phyloP scores from a whole-genome alignment of 2,329 filamentous ascomycete species.

The Westerdykella ornata region DNA sequence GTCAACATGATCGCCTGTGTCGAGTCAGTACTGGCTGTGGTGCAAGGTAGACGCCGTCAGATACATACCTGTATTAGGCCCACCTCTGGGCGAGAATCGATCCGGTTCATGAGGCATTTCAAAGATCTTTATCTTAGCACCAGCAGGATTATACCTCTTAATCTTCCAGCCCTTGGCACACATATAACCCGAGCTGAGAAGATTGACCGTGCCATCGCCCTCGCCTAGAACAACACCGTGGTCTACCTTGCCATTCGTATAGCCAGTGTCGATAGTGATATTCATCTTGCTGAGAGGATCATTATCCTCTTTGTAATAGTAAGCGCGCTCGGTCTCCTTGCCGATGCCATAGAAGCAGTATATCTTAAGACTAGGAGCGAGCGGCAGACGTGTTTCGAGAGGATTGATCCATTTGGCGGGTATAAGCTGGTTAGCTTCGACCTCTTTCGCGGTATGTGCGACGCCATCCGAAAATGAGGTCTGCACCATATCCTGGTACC shows the following conservation, averaged over 20 bases:
- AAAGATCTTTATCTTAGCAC: slow-evolving; percentile 71
- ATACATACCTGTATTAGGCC: slow-evolving; percentile 54
- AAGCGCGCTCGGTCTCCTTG: slow-evolving; percentile 86
- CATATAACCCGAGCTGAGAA: slow-evolving; percentile 94
- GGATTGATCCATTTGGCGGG: slow-evolving; percentile 86
- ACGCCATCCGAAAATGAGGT: slow-evolving; percentile 81
- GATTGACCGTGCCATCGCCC: slow-evolving; percentile 89
- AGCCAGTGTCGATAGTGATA: slow-evolving; percentile 49
- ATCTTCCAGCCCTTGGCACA: slow-evolving; percentile 92
- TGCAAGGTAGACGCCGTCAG: not conserved
- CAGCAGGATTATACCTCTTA: slow-evolving; percentile 86
- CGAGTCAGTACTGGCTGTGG: not conserved
- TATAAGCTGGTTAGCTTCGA: slow-evolving; percentile 57
- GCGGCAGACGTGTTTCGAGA: slow-evolving; percentile 76
- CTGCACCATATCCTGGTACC: slow-evolving; percentile 71
- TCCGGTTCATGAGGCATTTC: slow-evolving; percentile 98
- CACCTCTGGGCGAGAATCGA: slow-evolving; percentile 73
- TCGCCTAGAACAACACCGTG: slow-evolving; percentile 94
- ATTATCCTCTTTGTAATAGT: slow-evolving; percentile 75
- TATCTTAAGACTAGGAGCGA: slow-evolving; percentile 84
- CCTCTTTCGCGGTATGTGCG: slow-evolving; percentile 69
- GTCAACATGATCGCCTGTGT: slow-evolving; percentile 80
- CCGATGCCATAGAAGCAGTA: slow-evolving; percentile 97
- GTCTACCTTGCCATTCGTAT: slow-evolving; percentile 52
- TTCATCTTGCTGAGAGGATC: slow-evolving; percentile 62